Percentiles rank a stretch among this genome's conserved stretches.
Conservation (phyloP, 2,329 filamentous ascomycete genomes). For the Fusarium multiceps region DNA sequence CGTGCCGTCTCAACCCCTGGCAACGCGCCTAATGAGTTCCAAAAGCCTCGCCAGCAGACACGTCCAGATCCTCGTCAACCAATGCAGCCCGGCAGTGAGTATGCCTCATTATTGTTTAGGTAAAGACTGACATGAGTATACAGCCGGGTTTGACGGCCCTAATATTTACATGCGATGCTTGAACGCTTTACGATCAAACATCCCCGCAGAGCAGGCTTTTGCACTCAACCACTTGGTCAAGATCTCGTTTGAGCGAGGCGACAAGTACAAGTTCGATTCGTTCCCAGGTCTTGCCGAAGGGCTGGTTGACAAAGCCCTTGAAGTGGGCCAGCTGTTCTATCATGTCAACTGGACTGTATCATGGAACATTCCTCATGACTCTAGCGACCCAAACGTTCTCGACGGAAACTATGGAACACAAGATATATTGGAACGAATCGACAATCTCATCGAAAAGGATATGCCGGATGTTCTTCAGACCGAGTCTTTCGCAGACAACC, state of each 20-base stretch:
- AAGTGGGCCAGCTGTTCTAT: slow-evolving; percentile 83
- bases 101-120: slow-evolving; percentile 19
- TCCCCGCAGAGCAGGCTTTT: slow-evolving; percentile 88
- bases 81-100: slow-evolving; percentile 71
- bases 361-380: slow-evolving; percentile 68
- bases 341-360: slow-evolving; percentile 83
- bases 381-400: slow-evolving; percentile 60
- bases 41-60: slow-evolving; percentile 57
- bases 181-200: slow-evolving; percentile 81
- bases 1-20: slow-evolving; percentile 80
- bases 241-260: slow-evolving; percentile 92
- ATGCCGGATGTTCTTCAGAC: slow-evolving; percentile 78
- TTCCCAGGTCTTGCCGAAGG: slow-evolving; percentile 91
- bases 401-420: slow-evolving; percentile 63
- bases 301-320: slow-evolving; percentile 84
- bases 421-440: slow-evolving; percentile 73
- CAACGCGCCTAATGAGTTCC: slow-evolving; percentile 76
- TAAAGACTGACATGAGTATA: slow-evolving; percentile 24
- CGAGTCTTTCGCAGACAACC: slow-evolving; percentile 73
- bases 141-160: slow-evolving; percentile 75
- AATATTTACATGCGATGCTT: slow-evolving; percentile 94
- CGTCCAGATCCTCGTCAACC: slow-evolving; percentile 55
- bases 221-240: slow-evolving; percentile 93
- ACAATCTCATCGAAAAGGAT: slow-evolving; percentile 67
- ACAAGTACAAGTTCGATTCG: slow-evolving; percentile 94